phyloP scores from a whole-genome alignment of 257 asterid genomes.

The Salvia hispanica region DNA sequence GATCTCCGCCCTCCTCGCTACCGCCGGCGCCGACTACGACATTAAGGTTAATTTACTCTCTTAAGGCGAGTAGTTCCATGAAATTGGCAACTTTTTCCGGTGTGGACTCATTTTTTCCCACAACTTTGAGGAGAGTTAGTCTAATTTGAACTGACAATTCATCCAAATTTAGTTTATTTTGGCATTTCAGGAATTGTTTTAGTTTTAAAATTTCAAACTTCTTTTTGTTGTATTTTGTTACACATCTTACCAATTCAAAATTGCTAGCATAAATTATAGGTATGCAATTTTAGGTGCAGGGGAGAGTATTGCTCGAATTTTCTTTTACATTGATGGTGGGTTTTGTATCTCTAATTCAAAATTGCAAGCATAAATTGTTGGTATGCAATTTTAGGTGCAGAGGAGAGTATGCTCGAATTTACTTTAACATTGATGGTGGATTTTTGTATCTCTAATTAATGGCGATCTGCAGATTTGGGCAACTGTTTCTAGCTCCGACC shows the following conservation, averaged over 20 bases:
- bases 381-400: neutral
- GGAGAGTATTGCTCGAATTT: conserved; percentile 14
- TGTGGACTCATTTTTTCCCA: too few species aligned
- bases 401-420: conserved; percentile 12
- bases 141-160: neutral
- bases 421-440: conserved; percentile 6
- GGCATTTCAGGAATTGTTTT: neutral
- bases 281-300: neutral
- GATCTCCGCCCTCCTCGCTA: conserved; percentile 66
- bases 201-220: neutral
- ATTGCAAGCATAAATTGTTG: neutral
- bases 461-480: conserved; percentile 72
- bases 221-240: neutral
- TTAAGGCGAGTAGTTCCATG: neutral
- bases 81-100: neutral
- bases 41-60: conserved; percentile 62
- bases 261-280: neutral
- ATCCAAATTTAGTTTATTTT: neutral
- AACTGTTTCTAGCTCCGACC: conserved; percentile 50
- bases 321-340: conserved; percentile 5
- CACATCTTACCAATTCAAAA: neutral
- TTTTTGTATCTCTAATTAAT: conserved; percentile 18
- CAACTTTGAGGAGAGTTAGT: too few species aligned
- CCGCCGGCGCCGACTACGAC: conserved; percentile 95
- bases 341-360: conserved; percentile 18